Conservation (phyloP, 2,329 filamentous ascomycete genomes). For the Botrytis byssoidea region DNA sequence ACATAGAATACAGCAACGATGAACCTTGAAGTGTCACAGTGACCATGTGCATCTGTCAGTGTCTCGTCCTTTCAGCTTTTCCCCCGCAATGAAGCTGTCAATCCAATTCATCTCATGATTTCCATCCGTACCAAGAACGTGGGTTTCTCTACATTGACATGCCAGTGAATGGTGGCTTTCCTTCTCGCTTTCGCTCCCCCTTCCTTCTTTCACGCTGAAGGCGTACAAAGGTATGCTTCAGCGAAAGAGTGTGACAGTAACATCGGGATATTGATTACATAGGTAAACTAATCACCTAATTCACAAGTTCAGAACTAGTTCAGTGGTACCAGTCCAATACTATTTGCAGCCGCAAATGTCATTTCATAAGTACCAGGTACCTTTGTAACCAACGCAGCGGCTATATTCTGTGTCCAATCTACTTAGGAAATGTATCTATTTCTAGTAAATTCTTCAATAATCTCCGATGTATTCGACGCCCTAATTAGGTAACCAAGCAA, state of each 20-base stretch:
- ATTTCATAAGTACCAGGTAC: neutral
- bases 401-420: slow-evolving; percentile 5
- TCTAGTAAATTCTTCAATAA: neutral
- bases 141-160: neutral
- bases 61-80: slow-evolving; percentile 1
- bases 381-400: slow-evolving; percentile 6
- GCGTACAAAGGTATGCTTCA: neutral
- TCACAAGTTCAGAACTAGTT: neutral
- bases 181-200: neutral
- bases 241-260: neutral
- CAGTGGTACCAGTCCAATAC: neutral
- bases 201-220: neutral
- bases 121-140: neutral
- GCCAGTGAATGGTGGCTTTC: neutral
- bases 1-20: slow-evolving; percentile 1
- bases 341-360: slow-evolving; percentile 7
- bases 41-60: neutral
- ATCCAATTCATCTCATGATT: slow-evolving; percentile 2
- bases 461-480: neutral
- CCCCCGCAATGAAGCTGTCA: neutral
- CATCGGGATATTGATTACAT: slow-evolving; percentile 4
- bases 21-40: neutral
- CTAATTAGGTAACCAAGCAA: neutral
- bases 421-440: neutral
- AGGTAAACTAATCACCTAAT: neutral